Base-by-base conservation (phyloP, 169 alveolate genomes). In the Cryptosporidium meleagridis region DNA sequence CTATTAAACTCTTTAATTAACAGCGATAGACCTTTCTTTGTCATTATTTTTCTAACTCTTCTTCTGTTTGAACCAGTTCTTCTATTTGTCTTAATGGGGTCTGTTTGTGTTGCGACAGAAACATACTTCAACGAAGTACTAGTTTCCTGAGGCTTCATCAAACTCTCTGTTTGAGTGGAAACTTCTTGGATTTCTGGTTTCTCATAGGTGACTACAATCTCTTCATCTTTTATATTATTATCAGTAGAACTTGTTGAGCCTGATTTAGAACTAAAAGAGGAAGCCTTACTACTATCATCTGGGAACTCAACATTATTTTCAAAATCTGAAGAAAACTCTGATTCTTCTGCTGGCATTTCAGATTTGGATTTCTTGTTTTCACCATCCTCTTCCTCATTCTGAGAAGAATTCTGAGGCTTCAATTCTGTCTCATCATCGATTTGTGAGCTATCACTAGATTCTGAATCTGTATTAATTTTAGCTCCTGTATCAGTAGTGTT, bases 271-370 rank as follows among this genome's bases (percentile, higher is more conserved):
- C 18, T 3, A 48, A 23, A 48, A 48, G 55, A 48, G 23, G 55
- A 14, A 12, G 14, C 48, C 14, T 14, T 48, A 16, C 21, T 48
- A 48, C 14, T 48, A 48, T 48, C 55, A 9, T 48, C 55, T 48
- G 55, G 55, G 23, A 48, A 48, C 55, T 48, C 55, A 14, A 48
- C 23, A 48, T 48, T 48, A 21, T 48, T 48, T 48, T 59, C 69
- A 9, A 59, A 14, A 59, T 59, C 69, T 3, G 69, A 59, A 59
- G 69, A 59, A 8, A 59, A 59, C 69, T 59, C 69, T 0, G 69
- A 59, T 4, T 59, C 69, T 14, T 59, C 69, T 26, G 23, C 8
- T 21, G 21, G 31, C 16, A n/a, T 31, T 14, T 59, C 69, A 59
- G 69, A 1, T 59, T 59, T 31, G 5, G 37, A n/a, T 26, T 26